These are phyloP conservation scores for Petrea volubilis DNA, from an alignment of 257 asterid species.

Conservation along the genomic window DNA sequence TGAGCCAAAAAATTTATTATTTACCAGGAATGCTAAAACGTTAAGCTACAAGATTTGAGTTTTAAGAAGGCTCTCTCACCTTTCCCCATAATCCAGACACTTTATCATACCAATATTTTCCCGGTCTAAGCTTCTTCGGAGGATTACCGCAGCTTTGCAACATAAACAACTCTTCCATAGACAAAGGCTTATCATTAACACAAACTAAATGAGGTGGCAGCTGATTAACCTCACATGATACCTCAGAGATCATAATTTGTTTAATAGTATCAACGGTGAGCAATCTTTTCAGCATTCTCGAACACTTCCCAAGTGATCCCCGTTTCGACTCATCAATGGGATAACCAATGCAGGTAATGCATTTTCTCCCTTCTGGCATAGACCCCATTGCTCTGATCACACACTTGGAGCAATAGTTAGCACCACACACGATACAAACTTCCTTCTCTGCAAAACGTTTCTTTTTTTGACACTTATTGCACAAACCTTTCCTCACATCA, in stretches of 20 bases:
- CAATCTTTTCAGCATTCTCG: slow-evolving; percentile 63
- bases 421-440: slow-evolving; percentile 75
- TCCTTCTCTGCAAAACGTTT: slow-evolving; percentile 65
- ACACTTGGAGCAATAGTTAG: slow-evolving; percentile 75
- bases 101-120: slow-evolving; percentile 89
- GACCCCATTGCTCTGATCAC: slow-evolving; percentile 93
- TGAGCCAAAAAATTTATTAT: slow-evolving; percentile 12
- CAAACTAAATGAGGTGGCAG: slow-evolving; percentile 57
- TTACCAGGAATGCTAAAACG: neutral
- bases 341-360: slow-evolving; percentile 62
- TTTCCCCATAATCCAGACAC: slow-evolving; percentile 94
- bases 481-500: slow-evolving; percentile 56
- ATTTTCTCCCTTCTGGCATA: slow-evolving; percentile 95
- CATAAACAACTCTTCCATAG: slow-evolving; percentile 51
- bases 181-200: slow-evolving; percentile 62
- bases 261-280: slow-evolving; percentile 42
- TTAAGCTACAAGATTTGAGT: neutral
- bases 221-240: slow-evolving; percentile 65
- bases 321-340: slow-evolving; percentile 65
- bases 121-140: slow-evolving; percentile 87
- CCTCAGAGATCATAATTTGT: slow-evolving; percentile 58
- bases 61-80: slow-evolving; percentile 41
- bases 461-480: slow-evolving; percentile 60
- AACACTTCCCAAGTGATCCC: slow-evolving; percentile 65
- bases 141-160: slow-evolving; percentile 73